Conservation (phyloP, 305 asterid species). For the Solanum hybrid region DNA sequence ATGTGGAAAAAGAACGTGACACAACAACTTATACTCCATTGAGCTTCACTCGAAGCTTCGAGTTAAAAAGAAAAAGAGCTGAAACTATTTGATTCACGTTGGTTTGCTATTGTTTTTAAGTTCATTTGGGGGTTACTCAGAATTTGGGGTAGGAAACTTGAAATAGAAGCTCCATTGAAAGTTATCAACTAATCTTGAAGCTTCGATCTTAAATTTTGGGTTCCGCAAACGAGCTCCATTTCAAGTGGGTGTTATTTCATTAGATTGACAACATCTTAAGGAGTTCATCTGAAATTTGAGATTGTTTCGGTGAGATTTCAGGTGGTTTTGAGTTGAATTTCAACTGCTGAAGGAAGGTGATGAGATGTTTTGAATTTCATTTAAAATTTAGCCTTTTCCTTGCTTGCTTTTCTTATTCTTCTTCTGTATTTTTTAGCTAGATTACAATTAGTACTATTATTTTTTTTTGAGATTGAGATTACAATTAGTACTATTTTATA, state of each 20-base stretch:
- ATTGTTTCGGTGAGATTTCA: background rate
- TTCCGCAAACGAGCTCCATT: background rate
- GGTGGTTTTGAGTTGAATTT: background rate
- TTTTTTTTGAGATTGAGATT: background rate
- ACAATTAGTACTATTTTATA: background rate
- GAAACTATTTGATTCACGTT: background rate
- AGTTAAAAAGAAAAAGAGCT: background rate
- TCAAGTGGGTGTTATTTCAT: background rate
- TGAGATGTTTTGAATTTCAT: background rate
- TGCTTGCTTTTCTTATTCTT: background rate
- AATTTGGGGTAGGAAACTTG: background rate
- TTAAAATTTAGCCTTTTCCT: background rate
- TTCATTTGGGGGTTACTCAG: background rate
- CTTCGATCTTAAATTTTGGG: background rate
- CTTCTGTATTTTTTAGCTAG: background rate
- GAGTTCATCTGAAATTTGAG: background rate
- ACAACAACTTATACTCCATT: background rate
- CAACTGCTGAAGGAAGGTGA: background rate
- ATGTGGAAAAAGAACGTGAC: background rate
- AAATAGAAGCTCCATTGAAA: background rate
- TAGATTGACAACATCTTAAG: background rate
- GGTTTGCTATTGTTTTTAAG: background rate
- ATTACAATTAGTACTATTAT: background rate
- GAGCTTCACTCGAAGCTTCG: background rate
- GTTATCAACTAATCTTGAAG: background rate